phyloP scores from a whole-genome alignment of 179 eudicot genomes.

The Beta macrorhiza region DNA sequence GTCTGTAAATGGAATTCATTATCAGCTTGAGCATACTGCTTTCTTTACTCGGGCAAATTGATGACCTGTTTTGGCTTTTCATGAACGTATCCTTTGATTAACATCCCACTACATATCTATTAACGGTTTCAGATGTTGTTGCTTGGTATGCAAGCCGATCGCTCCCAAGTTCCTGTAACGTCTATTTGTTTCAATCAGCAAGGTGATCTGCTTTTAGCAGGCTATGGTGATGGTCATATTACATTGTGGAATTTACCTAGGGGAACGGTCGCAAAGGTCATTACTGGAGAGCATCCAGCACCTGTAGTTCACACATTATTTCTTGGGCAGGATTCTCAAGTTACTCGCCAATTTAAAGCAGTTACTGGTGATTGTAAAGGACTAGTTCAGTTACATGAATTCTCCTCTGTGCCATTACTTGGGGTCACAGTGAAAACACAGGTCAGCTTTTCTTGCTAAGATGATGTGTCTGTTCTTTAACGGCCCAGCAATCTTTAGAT shows the following conservation, averaged over 20 bases:
- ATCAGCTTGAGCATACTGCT: not conserved
- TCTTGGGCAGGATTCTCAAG: constrained; percentile 81
- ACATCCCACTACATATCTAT: constrained; percentile 12
- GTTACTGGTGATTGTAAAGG: constrained; percentile 94
- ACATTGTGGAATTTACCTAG: constrained; percentile 78
- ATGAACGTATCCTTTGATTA: constrained; percentile 13
- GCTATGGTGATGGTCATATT: constrained; percentile 79
- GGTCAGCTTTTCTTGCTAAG: constrained; percentile 38
- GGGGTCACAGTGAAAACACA: constrained; percentile 55
- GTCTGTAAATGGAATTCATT: not conserved
- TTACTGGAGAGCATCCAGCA: constrained; percentile 71
- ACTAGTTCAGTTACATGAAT: constrained; percentile 59
- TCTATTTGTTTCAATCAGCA: constrained; percentile 86
- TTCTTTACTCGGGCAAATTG: not conserved
- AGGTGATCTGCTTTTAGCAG: constrained; percentile 90
- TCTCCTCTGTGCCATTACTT: constrained; percentile 60
- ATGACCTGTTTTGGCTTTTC: not conserved
- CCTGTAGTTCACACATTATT: constrained; percentile 81
- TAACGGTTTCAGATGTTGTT: constrained; percentile 50
- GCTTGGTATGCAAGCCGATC: constrained; percentile 83
- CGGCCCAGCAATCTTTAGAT: constrained; percentile 7
- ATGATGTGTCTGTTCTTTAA: not conserved
- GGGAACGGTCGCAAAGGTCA: constrained; percentile 58
- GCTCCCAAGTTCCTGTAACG: constrained; percentile 69
- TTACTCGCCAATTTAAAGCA: constrained; percentile 61